Evolutionary conservation across 116 monocot genomes (phyloP).

Genomic region (Thalassia testudinum): DNA sequence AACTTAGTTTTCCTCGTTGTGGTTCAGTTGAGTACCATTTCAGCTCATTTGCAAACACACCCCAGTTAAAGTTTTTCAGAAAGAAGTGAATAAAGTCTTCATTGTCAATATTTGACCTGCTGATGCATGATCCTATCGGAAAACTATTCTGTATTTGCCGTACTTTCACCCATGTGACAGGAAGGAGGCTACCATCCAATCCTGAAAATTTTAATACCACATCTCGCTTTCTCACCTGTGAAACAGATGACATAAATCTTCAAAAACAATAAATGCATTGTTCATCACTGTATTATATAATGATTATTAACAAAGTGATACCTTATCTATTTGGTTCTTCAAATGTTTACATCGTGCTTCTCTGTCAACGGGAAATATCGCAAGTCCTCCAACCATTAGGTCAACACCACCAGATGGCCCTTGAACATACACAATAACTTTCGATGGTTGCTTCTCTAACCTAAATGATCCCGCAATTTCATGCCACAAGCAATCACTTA

Average conservation of each 20-base stretch:
- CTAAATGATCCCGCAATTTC: conserved; percentile 84
- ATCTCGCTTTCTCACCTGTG: conserved; percentile 72
- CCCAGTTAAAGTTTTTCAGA: conserved; percentile 72
- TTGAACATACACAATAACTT: conserved; percentile 62
- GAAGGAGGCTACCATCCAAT: conserved; percentile 6
- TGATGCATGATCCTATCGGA: conserved; percentile 72
- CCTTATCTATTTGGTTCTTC: conserved; percentile 61
- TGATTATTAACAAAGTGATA: conserved; percentile 14
- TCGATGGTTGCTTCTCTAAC: conserved; percentile 54
- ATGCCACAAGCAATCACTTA: conserved; percentile 57
- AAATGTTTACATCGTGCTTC: conserved; percentile 56
- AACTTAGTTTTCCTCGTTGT: conserved; percentile 64
- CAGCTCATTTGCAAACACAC: conserved; percentile 80
- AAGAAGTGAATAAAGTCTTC: conserved; percentile 72
- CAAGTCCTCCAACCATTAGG: conserved; percentile 72
- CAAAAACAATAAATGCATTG: neutral
- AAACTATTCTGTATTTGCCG: conserved; percentile 55
- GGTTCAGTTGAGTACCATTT: conserved; percentile 93
- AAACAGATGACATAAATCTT: neutral
- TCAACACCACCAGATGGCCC: conserved; percentile 59
- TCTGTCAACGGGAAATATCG: conserved; percentile 76
- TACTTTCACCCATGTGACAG: conserved; percentile 34
- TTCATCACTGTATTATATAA: neutral
- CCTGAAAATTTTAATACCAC: conserved; percentile 51
- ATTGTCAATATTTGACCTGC: conserved; percentile 64